Percentiles rank a stretch among this genome's conserved stretches.
Conservation (phyloP, 768 basidiomycete genomes). For the Rhizopogon roseolus region DNA sequence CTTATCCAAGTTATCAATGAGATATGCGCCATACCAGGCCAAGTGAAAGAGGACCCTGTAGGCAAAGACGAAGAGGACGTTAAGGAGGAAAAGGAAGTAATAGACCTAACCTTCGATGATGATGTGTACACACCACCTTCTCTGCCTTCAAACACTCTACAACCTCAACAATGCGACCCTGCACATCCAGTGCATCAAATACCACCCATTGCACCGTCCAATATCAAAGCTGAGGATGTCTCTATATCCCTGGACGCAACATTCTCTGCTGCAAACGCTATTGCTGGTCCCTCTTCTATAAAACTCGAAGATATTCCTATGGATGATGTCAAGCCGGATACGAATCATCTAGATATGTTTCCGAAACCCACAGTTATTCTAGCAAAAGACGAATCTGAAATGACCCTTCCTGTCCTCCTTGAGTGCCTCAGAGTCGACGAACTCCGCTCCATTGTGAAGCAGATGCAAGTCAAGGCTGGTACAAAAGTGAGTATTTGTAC, state of each 20-base stretch:
- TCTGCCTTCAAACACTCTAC: background rate
- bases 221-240: slow-evolving; percentile 1
- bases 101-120: slow-evolving; percentile 33
- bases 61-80: slow-evolving; percentile 10
- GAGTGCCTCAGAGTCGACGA: slow-evolving; percentile 40
- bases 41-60: slow-evolving; percentile 1
- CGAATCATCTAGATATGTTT: background rate
- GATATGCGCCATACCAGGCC: slow-evolving; percentile 27
- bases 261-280: background rate
- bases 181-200: too few species aligned
- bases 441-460: slow-evolving; percentile 38
- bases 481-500: slow-evolving; percentile 23
- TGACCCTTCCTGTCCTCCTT: slow-evolving; percentile 36
- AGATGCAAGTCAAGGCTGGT: slow-evolving; percentile 35
- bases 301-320: slow-evolving; percentile 4
- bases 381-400: slow-evolving; percentile 35
- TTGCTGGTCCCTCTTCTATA: slow-evolving; percentile 3
- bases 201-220: background rate
- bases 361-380: slow-evolving; percentile 23
- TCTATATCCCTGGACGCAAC: background rate
- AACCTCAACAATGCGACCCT: background rate
- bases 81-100: slow-evolving; percentile 22
- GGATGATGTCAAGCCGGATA: background rate
- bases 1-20: slow-evolving; percentile 39
- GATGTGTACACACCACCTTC: background rate